Conservation (phyloP, 2,329 filamentous ascomycete genomes). For the Alternaria infectoria region DNA sequence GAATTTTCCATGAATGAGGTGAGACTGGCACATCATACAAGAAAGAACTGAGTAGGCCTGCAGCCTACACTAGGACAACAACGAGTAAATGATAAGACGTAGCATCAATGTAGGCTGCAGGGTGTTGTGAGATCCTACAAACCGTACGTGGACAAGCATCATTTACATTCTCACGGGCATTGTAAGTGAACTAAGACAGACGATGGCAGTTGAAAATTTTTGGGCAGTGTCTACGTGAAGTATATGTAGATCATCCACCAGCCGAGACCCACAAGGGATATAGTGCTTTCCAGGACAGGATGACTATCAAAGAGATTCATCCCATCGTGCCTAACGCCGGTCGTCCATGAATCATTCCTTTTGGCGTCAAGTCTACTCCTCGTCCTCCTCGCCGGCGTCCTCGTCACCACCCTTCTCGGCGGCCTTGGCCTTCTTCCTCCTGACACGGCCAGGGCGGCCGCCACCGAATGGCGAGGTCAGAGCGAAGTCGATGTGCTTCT, state of each 20-base stretch:
- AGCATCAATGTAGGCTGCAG: neutral
- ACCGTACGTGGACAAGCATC: neutral
- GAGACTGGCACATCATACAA: neutral
- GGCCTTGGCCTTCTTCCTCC: conserved; percentile 99
- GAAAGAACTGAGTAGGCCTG: neutral
- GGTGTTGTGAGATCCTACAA: neutral
- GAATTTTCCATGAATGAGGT: neutral
- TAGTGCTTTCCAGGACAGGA: conserved; percentile 39
- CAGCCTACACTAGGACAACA: neutral
- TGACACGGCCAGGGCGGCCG: conserved; percentile 94
- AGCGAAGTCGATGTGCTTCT: conserved; percentile 99
- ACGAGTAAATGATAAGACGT: neutral
- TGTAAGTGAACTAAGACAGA: conserved; percentile 12
- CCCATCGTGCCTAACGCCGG: conserved; percentile 46
- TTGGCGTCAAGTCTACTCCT: conserved; percentile 57
- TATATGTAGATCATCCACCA: conserved; percentile 36
- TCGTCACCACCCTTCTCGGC: conserved; percentile 82
- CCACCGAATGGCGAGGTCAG: conserved; percentile 97
- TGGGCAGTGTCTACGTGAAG: conserved; percentile 39
- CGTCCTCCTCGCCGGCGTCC: conserved; percentile 89
- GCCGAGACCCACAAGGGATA: conserved; percentile 38
- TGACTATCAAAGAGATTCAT: conserved; percentile 39
- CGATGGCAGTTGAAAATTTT: conserved; percentile 45
- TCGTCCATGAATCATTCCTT: conserved; percentile 44
- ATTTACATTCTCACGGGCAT: neutral